Evolutionary conservation across 2,329 filamentous ascomycete genomes (phyloP).

Genomic region (Scleromitrula shiraiana): DNA sequence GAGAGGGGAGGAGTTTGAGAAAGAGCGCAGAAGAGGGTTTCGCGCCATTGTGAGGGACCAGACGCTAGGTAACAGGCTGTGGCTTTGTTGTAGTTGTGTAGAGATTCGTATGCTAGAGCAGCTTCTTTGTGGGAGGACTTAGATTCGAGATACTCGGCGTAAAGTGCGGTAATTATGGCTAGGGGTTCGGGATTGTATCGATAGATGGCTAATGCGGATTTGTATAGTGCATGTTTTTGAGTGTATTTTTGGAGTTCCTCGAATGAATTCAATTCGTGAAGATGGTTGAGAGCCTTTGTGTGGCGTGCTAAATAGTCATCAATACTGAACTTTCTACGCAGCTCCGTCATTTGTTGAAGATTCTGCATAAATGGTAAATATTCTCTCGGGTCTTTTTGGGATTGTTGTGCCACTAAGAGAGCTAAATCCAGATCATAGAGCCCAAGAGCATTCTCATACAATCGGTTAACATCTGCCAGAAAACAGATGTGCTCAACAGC

Average conservation of each 20-base stretch:
- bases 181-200: constrained; percentile 68
- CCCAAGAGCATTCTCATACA: constrained; percentile 85
- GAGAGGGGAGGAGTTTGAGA: constrained; percentile 55
- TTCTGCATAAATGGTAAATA: constrained; percentile 92
- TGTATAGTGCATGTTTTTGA: constrained; percentile 72
- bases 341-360: constrained; percentile 63
- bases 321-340: constrained; percentile 72
- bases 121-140: constrained; percentile 77
- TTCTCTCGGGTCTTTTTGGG: constrained; percentile 89
- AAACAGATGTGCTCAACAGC: constrained; percentile 97
- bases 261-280: constrained; percentile 66
- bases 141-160: constrained; percentile 68
- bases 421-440: constrained; percentile 88
- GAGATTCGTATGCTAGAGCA: constrained; percentile 82
- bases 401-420: constrained; percentile 86
- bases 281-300: constrained; percentile 67
- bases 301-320: constrained; percentile 78
- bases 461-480: constrained; percentile 81
- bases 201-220: constrained; percentile 69
- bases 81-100: constrained; percentile 65
- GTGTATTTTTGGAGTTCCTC: constrained; percentile 73
- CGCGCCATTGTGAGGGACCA: constrained; percentile 73
- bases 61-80: constrained; percentile 78
- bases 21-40: constrained; percentile 74
- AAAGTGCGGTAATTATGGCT: constrained; percentile 62